Evolutionary conservation across 768 basidiomycete genomes (phyloP).

Genomic region (Boletellus emodensis): DNA sequence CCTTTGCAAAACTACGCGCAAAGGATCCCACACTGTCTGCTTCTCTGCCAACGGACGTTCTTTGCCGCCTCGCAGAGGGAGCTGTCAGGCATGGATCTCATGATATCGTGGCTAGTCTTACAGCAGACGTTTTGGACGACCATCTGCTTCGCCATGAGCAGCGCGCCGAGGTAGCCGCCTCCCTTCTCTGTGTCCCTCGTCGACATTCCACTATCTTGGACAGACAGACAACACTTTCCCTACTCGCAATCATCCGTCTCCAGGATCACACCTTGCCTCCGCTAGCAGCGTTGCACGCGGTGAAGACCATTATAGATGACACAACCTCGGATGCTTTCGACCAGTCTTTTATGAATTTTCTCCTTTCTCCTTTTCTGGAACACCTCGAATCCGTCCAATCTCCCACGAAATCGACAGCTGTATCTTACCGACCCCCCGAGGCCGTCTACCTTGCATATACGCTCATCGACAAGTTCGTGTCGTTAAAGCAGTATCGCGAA

Average conservation of each 20-base stretch:
- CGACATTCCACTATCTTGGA: constrained; percentile 16
- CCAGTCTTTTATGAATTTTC: constrained; percentile 20
- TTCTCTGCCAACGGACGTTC: constrained; percentile 27
- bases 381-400: constrained; percentile 21
- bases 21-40: constrained; percentile 19
- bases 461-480: constrained; percentile 41
- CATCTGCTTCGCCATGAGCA: constrained; percentile 16
- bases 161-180: constrained; percentile 24
- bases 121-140: constrained; percentile 38
- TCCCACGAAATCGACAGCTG: constrained; percentile 27
- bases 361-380: constrained; percentile 31
- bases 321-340: constrained; percentile 15
- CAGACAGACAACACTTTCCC: constrained; percentile 22
- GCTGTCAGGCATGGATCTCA: constrained; percentile 31
- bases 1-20: constrained; percentile 26
- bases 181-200: constrained; percentile 24
- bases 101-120: constrained; percentile 35
- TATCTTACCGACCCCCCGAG: constrained; percentile 37
- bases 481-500: constrained; percentile 28
- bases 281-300: constrained; percentile 16
- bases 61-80: constrained; percentile 26
- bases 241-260: constrained; percentile 17
- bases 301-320: constrained; percentile 21
- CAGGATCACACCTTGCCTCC: constrained; percentile 14
- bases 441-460: constrained; percentile 40